Conservation (phyloP, 78 protist species). For the Speleostelium caveatum region DNA sequence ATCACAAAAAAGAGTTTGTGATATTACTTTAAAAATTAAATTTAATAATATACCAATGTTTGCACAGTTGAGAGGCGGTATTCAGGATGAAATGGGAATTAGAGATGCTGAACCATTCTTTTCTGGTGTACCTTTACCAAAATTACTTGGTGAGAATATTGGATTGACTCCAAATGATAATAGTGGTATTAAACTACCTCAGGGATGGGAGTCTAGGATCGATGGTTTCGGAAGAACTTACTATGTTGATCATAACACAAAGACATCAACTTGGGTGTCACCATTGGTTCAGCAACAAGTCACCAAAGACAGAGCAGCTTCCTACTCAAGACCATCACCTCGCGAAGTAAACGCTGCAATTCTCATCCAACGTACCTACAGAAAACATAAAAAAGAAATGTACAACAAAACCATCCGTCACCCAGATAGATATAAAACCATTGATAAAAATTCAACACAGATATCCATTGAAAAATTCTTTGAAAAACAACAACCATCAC, state of each 20-base stretch:
- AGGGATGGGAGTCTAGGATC: conserved; percentile 77
- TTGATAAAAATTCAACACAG: not conserved
- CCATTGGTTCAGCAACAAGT: conserved; percentile 12
- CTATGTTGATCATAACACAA: conserved; percentile 79
- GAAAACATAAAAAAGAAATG: conserved; percentile 41
- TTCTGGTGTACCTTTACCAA: conserved; percentile 71
- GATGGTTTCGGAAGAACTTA: conserved; percentile 66
- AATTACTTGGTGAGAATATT: conserved; percentile 11
- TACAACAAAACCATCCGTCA: conserved; percentile 27
- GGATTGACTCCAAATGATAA: not conserved
- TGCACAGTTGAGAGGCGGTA: conserved; percentile 45
- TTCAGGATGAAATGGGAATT: conserved; percentile 54
- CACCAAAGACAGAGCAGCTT: not conserved
- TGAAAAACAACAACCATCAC: not conserved
- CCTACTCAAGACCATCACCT: conserved; percentile 15
- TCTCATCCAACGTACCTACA: conserved; percentile 34
- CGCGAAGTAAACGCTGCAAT: conserved; percentile 22
- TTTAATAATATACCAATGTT: conserved; percentile 67
- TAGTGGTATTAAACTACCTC: conserved; percentile 63
- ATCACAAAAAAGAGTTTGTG: not conserved
- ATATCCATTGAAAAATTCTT: not conserved
- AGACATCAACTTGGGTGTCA: conserved; percentile 63
- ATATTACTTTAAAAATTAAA: conserved; percentile 27
- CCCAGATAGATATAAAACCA: not conserved
- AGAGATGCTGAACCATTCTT: conserved; percentile 44